Evolutionary conservation across 2,329 filamentous ascomycete species (phyloP), one percentile per base, ranked within the genome.

Genomic region (Metarhizium humberi): DNA sequence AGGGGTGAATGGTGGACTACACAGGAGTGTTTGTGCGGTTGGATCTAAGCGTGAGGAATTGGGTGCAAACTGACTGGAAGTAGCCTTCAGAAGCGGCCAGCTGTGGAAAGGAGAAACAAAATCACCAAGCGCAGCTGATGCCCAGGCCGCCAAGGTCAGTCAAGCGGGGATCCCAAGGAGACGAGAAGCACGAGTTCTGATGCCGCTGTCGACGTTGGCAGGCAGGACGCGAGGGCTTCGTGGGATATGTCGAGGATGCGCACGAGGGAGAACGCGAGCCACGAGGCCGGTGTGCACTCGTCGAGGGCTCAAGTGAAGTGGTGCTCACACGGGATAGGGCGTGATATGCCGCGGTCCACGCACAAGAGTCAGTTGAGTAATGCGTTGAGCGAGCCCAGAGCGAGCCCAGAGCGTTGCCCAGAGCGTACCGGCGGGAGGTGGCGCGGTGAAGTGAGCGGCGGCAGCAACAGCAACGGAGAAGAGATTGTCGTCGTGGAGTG

Each of bases 91-190:
- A 38, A 45, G 30, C 50, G 54, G 54, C 50, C 54, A 56, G 50
- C 52, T 36, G 36, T 52, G 42, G 16, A 16, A n/a, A 25, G 34
- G 48, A 34, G 52, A 43, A 42, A 36, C 55, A 56, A 51, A 42
- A 54, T 47, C n/a, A 38, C 38, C 30, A 56, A 36, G 38, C 30
- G 6, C 13, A 52, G 46, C 6, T 4, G 50, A 62, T n/a, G 62
- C 64, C 30, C 13, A 14, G 3, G 13, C 20, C 6, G 46, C 66
- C 6, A 55, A 61, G 8, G 45, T 29, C 45, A 16, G 45, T 30
- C 45, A 48, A 29, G 14, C 20, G 25, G 25, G 43, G 25, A 34
- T 34, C 32, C 14, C 45, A 6, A 25, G 18, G 8, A 6, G 20
- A 20, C n/a, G 18, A n/a, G 43, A 46, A 25, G n/a, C n/a, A 46